A percentile compares a stretch with the other conserved stretches of the same genome.
Conservation (phyloP, 192 early-diverging fungal species). For the Funneliformis mosseae region DNA sequence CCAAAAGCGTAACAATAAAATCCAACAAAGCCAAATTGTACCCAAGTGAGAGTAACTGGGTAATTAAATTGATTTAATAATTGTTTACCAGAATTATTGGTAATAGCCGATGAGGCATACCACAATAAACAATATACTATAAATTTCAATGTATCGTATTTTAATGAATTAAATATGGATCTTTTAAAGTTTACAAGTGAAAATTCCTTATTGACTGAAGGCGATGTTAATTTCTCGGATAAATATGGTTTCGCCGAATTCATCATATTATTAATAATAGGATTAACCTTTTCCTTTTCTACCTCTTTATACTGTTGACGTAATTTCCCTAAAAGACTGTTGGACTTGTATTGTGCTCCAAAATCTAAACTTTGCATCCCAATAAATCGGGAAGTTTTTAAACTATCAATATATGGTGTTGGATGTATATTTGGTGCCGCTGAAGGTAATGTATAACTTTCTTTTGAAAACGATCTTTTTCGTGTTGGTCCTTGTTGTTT, state of each 20-base stretch:
- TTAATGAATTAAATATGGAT: background rate
- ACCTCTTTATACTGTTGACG: background rate
- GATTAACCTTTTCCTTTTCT: background rate
- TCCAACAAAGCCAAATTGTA: slow-evolving; percentile 82
- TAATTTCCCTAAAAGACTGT: background rate
- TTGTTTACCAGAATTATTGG: slow-evolving; percentile 82
- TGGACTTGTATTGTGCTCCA: background rate
- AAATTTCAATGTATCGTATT: slow-evolving; percentile 53
- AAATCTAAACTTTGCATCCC: background rate
- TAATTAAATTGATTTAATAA: slow-evolving; percentile 76
- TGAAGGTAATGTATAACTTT: background rate
- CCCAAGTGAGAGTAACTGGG: slow-evolving; percentile 81
- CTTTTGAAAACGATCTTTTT: background rate
- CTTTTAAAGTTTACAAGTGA: background rate
- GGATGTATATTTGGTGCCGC: background rate
- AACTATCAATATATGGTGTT: too few species aligned
- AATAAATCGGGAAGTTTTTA: background rate
- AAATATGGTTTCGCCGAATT: too few species aligned
- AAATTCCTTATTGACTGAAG: too few species aligned
- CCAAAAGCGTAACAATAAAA: slow-evolving; percentile 58
- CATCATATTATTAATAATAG: background rate
- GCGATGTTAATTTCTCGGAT: too few species aligned
- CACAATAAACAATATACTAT: slow-evolving; percentile 72
- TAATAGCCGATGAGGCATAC: slow-evolving; percentile 83
- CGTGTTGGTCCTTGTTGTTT: background rate